Evolutionary conservation across 2,329 filamentous ascomycete species (phyloP).

Genomic region (Lasiodiplodia theobromae): DNA sequence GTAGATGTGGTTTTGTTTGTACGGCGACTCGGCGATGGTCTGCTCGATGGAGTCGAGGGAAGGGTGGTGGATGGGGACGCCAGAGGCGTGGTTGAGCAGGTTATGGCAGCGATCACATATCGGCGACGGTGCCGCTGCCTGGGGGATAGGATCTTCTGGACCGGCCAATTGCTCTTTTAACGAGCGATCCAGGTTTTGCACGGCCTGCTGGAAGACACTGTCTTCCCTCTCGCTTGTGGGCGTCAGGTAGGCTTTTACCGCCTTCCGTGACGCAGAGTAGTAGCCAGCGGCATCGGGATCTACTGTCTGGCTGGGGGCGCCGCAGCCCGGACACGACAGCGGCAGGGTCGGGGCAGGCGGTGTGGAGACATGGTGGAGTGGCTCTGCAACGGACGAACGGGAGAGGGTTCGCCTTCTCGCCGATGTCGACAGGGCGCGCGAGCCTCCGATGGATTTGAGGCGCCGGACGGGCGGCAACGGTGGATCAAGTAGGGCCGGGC

Average conservation of each 20-base stretch:
- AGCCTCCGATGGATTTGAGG: not conserved
- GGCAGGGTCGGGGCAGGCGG: conserved; percentile 48
- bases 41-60: conserved; percentile 80
- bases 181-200: conserved; percentile 40
- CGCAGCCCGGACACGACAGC: conserved; percentile 67
- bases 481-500: conserved; percentile 40
- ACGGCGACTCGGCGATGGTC: conserved; percentile 86
- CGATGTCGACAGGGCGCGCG: conserved; percentile 13
- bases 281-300: conserved; percentile 64
- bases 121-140: conserved; percentile 48
- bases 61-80: conserved; percentile 78
- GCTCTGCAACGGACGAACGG: conserved; percentile 22
- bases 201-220: conserved; percentile 45
- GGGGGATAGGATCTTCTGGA: not conserved
- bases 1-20: conserved; percentile 92
- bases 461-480: not conserved
- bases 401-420: conserved; percentile 10
- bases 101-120: conserved; percentile 89
- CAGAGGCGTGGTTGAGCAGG: conserved; percentile 76
- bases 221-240: conserved; percentile 40
- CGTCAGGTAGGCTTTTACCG: conserved; percentile 51
- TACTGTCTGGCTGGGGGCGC: conserved; percentile 65
- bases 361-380: not conserved
- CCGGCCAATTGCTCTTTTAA: conserved; percentile 16
- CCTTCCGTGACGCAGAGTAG: conserved; percentile 60